These are phyloP conservation scores for Aspergillus bertholletiae DNA, from an alignment of 495 filamentous ascomycete species.

Conservation along the genomic window DNA sequence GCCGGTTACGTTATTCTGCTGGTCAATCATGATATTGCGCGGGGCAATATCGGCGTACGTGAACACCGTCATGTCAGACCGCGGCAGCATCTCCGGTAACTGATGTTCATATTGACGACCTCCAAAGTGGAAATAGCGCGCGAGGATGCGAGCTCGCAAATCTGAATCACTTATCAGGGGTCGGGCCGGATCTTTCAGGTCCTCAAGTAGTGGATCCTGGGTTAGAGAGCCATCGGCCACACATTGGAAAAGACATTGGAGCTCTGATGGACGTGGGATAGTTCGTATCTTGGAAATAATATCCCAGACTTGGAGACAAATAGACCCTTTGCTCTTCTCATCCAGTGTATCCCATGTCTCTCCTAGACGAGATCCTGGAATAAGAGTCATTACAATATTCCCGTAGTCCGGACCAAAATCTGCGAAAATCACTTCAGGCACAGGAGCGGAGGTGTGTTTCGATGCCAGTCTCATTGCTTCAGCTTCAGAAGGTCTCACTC, in stretches of 20 bases:
- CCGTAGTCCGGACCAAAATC: slow-evolving; percentile 6
- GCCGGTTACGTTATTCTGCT: slow-evolving; percentile 28
- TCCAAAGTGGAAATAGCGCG: slow-evolving; percentile 31
- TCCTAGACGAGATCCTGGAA: slow-evolving; percentile 18
- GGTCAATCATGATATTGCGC: slow-evolving; percentile 37
- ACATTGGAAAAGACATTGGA: slow-evolving; percentile 29
- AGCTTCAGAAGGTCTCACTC: slow-evolving; percentile 22
- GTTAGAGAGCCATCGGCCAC: slow-evolving; percentile 30
- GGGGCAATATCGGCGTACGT: slow-evolving; percentile 27
- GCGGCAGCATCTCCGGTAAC: slow-evolving; percentile 30
- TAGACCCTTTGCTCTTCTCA: slow-evolving; percentile 21
- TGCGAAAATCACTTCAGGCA: slow-evolving; percentile 16
- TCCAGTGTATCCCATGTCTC: slow-evolving; percentile 28
- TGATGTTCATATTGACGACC: slow-evolving; percentile 27
- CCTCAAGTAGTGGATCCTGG: slow-evolving; percentile 27
- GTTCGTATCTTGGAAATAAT: slow-evolving; percentile 26
- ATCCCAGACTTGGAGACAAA: slow-evolving; percentile 32
- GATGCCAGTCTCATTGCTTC: slow-evolving; percentile 29
- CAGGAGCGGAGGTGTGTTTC: slow-evolving; percentile 22
- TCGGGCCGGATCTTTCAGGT: slow-evolving; percentile 23
- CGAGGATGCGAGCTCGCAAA: slow-evolving; percentile 30
- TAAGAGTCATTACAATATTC: slow-evolving; percentile 23
- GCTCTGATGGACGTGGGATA: slow-evolving; percentile 21
- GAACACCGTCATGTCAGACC: slow-evolving; percentile 24
- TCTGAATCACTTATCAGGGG: slow-evolving; percentile 29